Conservation (phyloP, 2,329 filamentous ascomycete species). For the Diaporthe sp. region DNA sequence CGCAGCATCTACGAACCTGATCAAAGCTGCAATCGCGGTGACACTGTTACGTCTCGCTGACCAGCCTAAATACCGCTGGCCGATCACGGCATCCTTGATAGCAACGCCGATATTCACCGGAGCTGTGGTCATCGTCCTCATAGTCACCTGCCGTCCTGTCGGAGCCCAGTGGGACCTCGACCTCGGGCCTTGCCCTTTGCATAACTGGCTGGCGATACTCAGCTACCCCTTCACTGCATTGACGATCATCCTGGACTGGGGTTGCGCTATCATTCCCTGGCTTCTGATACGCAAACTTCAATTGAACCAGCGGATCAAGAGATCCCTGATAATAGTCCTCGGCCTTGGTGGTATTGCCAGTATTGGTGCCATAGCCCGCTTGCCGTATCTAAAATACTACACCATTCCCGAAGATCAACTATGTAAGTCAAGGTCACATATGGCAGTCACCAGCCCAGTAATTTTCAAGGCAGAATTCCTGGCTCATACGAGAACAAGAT, state of each 20-base stretch:
- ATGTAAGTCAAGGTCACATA: constrained; percentile 53
- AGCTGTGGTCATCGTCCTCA: constrained; percentile 46
- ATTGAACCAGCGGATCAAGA: constrained; percentile 58
- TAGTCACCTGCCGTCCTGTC: constrained; percentile 48
- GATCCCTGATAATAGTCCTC: constrained; percentile 57
- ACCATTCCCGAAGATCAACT: constrained; percentile 54
- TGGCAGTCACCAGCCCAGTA: no score
- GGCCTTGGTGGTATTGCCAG: constrained; percentile 59
- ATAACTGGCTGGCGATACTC: constrained; percentile 16
- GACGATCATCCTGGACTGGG: constrained; percentile 32
- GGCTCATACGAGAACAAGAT: constrained; percentile 15
- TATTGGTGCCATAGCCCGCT: constrained; percentile 19
- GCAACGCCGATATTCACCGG: constrained; percentile 1
- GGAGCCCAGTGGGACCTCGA: constrained; percentile 29
- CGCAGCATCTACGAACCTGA: constrained; percentile 4
- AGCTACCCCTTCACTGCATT: constrained; percentile 29
- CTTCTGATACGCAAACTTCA: constrained; percentile 57
- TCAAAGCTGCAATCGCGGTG: constrained; percentile 30
- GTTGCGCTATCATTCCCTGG: constrained; percentile 50
- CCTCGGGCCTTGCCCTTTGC: constrained; percentile 6
- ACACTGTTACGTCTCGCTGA: constrained; percentile 47
- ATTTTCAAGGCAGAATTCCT: fast-evolving
- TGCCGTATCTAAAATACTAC: constrained; percentile 53
- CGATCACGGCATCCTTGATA: not conserved
- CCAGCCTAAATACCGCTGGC: constrained; percentile 27